Percentiles rank a stretch among this genome's conserved stretches.
These are phyloP conservation scores for Graphilbum sp. DNA, from an alignment of 2,329 filamentous ascomycete species.

Conservation along the genomic window DNA sequence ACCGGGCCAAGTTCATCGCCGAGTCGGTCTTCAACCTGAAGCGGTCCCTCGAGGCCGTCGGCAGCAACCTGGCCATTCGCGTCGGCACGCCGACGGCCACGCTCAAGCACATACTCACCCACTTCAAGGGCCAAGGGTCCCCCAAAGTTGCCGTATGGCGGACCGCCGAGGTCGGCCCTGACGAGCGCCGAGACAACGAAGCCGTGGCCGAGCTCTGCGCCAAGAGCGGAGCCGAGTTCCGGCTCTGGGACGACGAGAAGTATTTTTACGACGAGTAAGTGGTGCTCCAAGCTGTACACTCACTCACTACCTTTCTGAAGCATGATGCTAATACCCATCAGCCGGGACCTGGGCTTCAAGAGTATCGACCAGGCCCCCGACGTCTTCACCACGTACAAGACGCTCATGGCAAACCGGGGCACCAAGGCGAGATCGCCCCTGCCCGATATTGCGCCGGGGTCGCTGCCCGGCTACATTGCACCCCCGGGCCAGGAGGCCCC, in stretches of 20 bases:
- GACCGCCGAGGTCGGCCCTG: conserved; percentile 50
- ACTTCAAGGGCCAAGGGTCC: conserved; percentile 20
- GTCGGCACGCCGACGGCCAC: conserved; percentile 46
- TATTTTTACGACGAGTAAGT: conserved; percentile 67
- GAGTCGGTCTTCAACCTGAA: conserved; percentile 63
- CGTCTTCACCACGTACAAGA: conserved; percentile 60
- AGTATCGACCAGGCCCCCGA: conserved; percentile 48
- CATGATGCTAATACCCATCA: conserved; percentile 20
- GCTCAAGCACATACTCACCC: conserved; percentile 37
- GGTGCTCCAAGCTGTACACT: neutral
- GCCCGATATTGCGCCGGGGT: conserved; percentile 29
- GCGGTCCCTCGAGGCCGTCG: conserved; percentile 36
- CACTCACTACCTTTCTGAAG: too few species aligned
- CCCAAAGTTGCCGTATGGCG: conserved; percentile 56
- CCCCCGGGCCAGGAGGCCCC: conserved; percentile 44
- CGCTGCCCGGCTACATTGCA: conserved; percentile 41
- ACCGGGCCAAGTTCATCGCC: conserved; percentile 55
- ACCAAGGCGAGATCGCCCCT: conserved; percentile 42
- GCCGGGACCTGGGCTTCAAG: conserved; percentile 47
- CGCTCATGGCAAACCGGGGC: conserved; percentile 19
- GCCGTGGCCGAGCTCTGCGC: conserved; percentile 36
- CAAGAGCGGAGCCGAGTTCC: conserved; percentile 38
- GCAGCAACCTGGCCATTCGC: conserved; percentile 46
- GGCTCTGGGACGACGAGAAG: conserved; percentile 58
- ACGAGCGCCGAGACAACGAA: conserved; percentile 51